Conservation (phyloP, 148 eudicot genomes). For the Vaccinium corymbosum region DNA sequence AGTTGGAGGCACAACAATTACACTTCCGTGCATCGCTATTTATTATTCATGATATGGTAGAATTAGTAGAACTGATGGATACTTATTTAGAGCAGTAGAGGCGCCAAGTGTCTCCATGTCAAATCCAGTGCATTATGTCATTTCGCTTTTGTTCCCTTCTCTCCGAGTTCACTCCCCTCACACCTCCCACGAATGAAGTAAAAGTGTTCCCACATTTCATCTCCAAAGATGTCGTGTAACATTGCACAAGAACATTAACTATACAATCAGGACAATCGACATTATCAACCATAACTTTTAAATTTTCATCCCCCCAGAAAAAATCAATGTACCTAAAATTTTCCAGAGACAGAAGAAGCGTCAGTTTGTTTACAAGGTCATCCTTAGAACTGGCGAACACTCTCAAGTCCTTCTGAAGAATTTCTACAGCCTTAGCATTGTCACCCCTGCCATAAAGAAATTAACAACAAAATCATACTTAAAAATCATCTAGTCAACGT, state of each 20-base stretch:
- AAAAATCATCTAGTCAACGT: background rate
- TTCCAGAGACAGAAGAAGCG: conserved; percentile 44
- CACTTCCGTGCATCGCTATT: background rate
- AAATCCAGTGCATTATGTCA: background rate
- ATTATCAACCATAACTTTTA: background rate
- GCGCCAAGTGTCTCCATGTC: background rate
- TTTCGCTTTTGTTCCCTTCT: background rate
- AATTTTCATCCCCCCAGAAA: background rate
- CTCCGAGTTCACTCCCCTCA: background rate
- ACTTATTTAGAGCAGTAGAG: background rate
- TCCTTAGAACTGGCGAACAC: conserved; percentile 47
- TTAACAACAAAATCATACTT: background rate
- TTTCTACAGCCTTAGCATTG: conserved; percentile 49
- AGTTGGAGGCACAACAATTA: background rate
- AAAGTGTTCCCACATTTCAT: background rate
- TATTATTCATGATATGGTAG: background rate
- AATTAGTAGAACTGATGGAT: background rate
- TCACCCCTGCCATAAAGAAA: conserved; percentile 35
- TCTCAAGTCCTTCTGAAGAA: conserved; percentile 52
- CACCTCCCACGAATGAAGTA: background rate
- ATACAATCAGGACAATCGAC: background rate
- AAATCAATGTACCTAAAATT: conserved; percentile 44
- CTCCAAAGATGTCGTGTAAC: background rate
- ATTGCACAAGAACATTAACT: background rate
- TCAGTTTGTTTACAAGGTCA: conserved; percentile 51